Conservation (phyloP, 164 flowering plant species). For the Macadamia tetraphylla region DNA sequence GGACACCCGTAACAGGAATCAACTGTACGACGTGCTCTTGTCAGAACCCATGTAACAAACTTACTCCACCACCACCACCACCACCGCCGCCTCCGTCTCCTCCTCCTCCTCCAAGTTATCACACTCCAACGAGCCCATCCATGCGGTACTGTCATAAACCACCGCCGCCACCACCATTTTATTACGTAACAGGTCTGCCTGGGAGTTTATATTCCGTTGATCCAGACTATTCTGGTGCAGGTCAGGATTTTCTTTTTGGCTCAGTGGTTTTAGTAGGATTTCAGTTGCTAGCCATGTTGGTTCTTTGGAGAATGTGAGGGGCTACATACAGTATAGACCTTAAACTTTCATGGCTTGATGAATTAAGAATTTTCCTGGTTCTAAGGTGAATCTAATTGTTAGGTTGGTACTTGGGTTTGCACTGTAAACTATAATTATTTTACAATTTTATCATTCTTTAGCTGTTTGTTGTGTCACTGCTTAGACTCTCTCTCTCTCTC, state of each 20-base stretch:
- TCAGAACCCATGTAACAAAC: conserved; percentile 15
- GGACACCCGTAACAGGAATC: conserved; percentile 6
- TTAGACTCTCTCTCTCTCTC: too few relatives aligned
- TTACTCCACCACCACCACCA: conserved; percentile 12
- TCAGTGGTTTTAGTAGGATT: not conserved
- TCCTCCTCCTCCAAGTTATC: not conserved
- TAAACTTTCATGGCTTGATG: too few relatives aligned
- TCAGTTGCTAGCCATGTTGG: not conserved
- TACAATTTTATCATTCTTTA: too few relatives aligned
- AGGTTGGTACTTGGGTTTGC: too few relatives aligned
- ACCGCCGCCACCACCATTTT: conserved; percentile 13
- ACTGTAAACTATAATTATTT: too few relatives aligned
- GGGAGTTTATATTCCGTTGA: conserved; percentile 12
- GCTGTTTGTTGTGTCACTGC: too few relatives aligned
- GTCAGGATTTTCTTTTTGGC: not conserved
- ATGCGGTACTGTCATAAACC: conserved; percentile 11
- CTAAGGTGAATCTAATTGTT: too few relatives aligned
- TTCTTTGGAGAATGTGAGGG: not conserved
- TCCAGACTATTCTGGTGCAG: not conserved
- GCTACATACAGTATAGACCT: too few relatives aligned
- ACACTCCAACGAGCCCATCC: too few relatives aligned
- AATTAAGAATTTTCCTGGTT: too few relatives aligned
- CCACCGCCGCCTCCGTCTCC: conserved; percentile 7
- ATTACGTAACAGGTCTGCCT: conserved; percentile 1
- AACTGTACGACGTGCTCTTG: conserved; percentile 20